These are phyloP conservation scores for Geotrichum carabidarum DNA, from an alignment of 1,139 yeast species.

Conservation along the genomic window DNA sequence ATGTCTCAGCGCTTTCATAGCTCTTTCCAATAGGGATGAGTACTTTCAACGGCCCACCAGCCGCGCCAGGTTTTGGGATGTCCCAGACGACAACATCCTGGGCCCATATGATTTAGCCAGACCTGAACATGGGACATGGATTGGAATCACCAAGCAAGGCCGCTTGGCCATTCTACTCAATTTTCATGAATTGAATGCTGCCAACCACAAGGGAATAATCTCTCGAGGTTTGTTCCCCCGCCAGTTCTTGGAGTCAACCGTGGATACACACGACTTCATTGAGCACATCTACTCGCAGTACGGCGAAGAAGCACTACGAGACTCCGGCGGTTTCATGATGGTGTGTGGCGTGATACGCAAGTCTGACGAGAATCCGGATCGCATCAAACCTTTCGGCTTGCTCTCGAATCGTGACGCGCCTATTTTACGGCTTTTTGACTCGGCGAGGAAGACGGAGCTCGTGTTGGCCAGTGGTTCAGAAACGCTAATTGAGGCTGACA, in stretches of 20 bases:
- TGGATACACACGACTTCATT: slow-evolving; percentile 47
- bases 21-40: slow-evolving; percentile 80
- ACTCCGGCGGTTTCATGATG: slow-evolving; percentile 80
- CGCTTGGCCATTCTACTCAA: slow-evolving; percentile 72
- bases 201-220: slow-evolving; percentile 38
- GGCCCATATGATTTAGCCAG: slow-evolving; percentile 76
- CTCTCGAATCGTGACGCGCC: slow-evolving; percentile 31
- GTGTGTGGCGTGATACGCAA: slow-evolving; percentile 60
- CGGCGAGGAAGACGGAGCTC: not conserved
- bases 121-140: slow-evolving; percentile 85
- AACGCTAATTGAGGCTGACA: slow-evolving; percentile 11
- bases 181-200: slow-evolving; percentile 46
- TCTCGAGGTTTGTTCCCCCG: slow-evolving; percentile 74
- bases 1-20: slow-evolving; percentile 13
- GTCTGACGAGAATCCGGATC: slow-evolving; percentile 29
- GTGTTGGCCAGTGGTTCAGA: not conserved
- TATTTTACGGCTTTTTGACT: slow-evolving; percentile 7
- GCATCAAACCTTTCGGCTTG: slow-evolving; percentile 41
- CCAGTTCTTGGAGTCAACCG: slow-evolving; percentile 46
- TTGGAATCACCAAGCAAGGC: slow-evolving; percentile 63
- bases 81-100: slow-evolving; percentile 42
- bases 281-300: slow-evolving; percentile 20
- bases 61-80: slow-evolving; percentile 52
- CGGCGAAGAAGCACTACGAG: slow-evolving; percentile 35
- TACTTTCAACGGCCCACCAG: slow-evolving; percentile 68